Conservation (phyloP, 306 rosid species). For the Leucaena leucocephala region DNA sequence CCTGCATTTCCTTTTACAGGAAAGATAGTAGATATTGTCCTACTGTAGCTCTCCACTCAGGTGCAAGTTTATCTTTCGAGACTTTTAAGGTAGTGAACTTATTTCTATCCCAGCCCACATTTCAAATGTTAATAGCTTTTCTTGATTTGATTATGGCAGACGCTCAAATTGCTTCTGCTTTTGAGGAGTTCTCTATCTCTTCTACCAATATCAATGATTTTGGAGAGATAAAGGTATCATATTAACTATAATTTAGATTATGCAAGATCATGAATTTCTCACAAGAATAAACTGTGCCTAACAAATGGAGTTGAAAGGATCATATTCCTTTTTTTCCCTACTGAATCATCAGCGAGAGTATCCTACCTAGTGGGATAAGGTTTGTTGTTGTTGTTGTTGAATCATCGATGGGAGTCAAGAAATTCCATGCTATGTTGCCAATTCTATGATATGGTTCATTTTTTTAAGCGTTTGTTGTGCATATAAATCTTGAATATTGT, state of each 20-base stretch:
- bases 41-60: conserved; percentile 56
- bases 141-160: conserved; percentile 40
- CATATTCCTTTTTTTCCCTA: background rate
- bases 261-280: conserved; percentile 21
- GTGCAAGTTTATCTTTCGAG: conserved; percentile 42
- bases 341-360: background rate
- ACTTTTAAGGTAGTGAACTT: conserved; percentile 1
- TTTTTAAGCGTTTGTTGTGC: background rate
- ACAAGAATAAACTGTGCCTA: background rate
- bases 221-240: conserved; percentile 66
- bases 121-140: conserved; percentile 5
- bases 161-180: conserved; percentile 48
- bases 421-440: background rate
- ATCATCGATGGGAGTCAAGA: background rate
- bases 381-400: too few species aligned
- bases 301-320: conserved; percentile 19
- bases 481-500: conserved; percentile 14
- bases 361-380: background rate
- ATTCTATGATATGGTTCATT: background rate
- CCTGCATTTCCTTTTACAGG: conserved; percentile 47
- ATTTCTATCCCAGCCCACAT: conserved; percentile 2
- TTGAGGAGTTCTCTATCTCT: conserved; percentile 66
- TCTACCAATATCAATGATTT: conserved; percentile 36
- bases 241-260: conserved; percentile 2
- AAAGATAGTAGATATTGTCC: conserved; percentile 39